Base-by-base conservation (phyloP, 345 rosid genomes). In the Turnera subulata region DNA sequence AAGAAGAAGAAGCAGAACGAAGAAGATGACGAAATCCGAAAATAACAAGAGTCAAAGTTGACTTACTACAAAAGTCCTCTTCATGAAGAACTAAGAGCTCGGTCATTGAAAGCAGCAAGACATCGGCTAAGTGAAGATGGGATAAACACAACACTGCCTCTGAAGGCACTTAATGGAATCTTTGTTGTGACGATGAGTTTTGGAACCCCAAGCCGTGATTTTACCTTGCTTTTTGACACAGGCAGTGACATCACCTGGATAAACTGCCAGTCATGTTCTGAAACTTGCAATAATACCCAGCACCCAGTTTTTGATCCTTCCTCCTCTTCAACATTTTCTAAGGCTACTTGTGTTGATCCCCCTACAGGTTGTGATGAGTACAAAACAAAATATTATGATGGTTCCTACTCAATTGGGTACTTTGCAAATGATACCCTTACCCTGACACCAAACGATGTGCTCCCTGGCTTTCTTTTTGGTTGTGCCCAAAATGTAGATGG, bases 211-310 rank as follows among this genome's bases (percentile, higher is more conserved):
- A 29, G 17, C 1, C 23, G 29, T 1, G 63, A 59, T n/a, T 43
- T 68, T 37, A 18, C 46, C 12, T 43, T 64, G 21, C 6, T 64
- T 15, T 63, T 72, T 0, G 77, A 73, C 60, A 68, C 77, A 2
- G 70, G 73, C 22, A 73, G 73, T 10, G 59, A 15, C 50, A 0
- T 59, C n/a, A 58, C 77, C 1, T 68, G 73, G 77, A 23, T 67
- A 2, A 40, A 50, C 8, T 73, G 77, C 42, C 44, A 42, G 23
- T 55, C 71, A 2, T 64, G 65, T 23, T 32, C 4, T 11, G 21
- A 6, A 7, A 22, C n/a, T 14, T 63, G 69, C 68, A 51, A 51
- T n/a, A n/a, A n/a, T 26, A 6, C 14, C 21, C 55, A 25, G 16
- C 0, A 2, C 55, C 40, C 8, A 37, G 8, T 37, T 29, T 51